A percentile compares a stretch with the other conserved stretches of the same genome.
Conservation (phyloP, 140 eudicot species). For the Anethum foeniculum region DNA sequence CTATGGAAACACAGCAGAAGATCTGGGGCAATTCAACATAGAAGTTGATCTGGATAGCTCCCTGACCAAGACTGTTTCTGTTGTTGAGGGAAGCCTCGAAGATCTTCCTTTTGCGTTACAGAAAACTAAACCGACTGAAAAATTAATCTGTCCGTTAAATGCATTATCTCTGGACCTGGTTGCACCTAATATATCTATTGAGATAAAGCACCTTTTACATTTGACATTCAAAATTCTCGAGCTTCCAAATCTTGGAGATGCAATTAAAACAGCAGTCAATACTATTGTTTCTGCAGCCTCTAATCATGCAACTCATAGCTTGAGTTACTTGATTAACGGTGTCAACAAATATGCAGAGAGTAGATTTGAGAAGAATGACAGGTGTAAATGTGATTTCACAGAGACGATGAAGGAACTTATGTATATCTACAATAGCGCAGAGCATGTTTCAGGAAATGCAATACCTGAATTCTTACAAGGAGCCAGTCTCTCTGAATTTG, state of each 20-base stretch:
- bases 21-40: slow-evolving; percentile 86
- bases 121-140: slow-evolving; percentile 31
- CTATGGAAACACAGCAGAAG: slow-evolving; percentile 92
- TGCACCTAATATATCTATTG: slow-evolving; percentile 46
- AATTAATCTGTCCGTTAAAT: slow-evolving; percentile 41
- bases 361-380: slow-evolving; percentile 23
- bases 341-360: slow-evolving; percentile 24
- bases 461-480: slow-evolving; percentile 35
- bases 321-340: slow-evolving; percentile 20
- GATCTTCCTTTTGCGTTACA: slow-evolving; percentile 82
- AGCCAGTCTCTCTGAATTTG: slow-evolving; percentile 45
- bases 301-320: slow-evolving; percentile 43
- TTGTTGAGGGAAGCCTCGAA: slow-evolving; percentile 81
- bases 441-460: slow-evolving; percentile 25
- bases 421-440: slow-evolving; percentile 26
- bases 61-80: slow-evolving; percentile 61
- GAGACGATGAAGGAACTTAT: slow-evolving; percentile 52
- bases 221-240: slow-evolving; percentile 51
- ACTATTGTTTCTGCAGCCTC: slow-evolving; percentile 53
- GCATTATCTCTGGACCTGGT: slow-evolving; percentile 36
- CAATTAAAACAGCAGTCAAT: slow-evolving; percentile 40
- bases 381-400: slow-evolving; percentile 27
- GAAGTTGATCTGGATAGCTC: slow-evolving; percentile 83
- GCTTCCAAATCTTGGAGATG: slow-evolving; percentile 43
- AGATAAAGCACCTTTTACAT: slow-evolving; percentile 44